These are phyloP conservation scores for Fusarium phyllophilum DNA, from an alignment of 2,329 filamentous ascomycete species.

Conservation along the genomic window DNA sequence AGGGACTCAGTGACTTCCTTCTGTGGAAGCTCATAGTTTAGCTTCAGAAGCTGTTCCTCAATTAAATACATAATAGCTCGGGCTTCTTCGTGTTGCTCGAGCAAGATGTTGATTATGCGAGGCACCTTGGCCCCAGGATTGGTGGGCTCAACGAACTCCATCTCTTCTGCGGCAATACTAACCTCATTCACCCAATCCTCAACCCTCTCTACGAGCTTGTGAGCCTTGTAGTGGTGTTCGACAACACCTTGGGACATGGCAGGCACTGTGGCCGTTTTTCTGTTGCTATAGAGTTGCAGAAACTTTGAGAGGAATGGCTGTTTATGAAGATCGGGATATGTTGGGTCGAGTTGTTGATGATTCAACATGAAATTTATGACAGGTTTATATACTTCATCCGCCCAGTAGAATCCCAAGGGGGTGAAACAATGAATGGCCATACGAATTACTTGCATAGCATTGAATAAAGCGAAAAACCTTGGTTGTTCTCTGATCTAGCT, in stretches of 20 bases:
- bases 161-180: background rate
- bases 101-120: background rate
- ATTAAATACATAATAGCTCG: background rate
- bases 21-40: background rate
- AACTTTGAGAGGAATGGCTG: background rate
- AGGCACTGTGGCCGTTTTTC: rapidly evolving
- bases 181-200: background rate
- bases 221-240: background rate
- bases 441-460: rapidly evolving
- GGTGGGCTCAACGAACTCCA: background rate
- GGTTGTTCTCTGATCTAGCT: background rate
- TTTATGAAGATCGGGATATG: too few species aligned
- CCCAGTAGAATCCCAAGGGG: rapidly evolving
- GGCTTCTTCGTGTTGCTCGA: background rate
- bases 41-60: background rate
- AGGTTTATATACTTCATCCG: background rate
- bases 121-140: background rate
- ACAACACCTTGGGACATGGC: background rate
- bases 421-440: rapidly evolving
- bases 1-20: rapidly evolving
- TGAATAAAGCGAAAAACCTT: background rate
- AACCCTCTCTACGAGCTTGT: background rate
- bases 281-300: background rate
- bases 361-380: background rate
- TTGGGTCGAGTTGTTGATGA: background rate